Conservation (phyloP, 2,329 filamentous ascomycete genomes). For the Sphaceloma murrayae region DNA sequence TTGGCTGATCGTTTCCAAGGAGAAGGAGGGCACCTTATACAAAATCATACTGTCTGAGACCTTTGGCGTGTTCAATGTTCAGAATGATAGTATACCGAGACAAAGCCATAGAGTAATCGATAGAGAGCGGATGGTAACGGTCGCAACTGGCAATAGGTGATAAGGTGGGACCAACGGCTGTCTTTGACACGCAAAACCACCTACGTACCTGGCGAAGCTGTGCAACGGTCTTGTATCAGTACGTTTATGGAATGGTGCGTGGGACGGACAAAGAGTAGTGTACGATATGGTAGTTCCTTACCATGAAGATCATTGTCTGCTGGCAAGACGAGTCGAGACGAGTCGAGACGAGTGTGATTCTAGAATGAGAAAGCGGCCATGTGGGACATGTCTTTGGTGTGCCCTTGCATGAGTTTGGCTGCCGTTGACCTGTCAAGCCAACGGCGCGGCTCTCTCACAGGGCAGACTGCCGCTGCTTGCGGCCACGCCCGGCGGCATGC, state of each 20-base stretch:
- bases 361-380: background rate
- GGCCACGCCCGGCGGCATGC: conserved; percentile 3
- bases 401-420: conserved; percentile 4
- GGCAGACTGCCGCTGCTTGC: conserved; percentile 1
- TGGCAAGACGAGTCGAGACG: background rate
- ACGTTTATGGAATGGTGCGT: conserved; percentile 6
- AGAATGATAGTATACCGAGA: conserved; percentile 16
- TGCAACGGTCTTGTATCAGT: background rate
- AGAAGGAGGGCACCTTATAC: conserved; percentile 14
- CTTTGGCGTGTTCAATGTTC: background rate
- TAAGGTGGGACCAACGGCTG: conserved; percentile 14
- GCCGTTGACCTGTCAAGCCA: conserved; percentile 13
- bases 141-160: conserved; percentile 16
- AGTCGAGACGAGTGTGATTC: conserved; percentile 6
- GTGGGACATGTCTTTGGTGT: conserved; percentile 13
- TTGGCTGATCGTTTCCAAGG: conserved; percentile 13
- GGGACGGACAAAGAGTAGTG: conserved; percentile 10
- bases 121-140: conserved; percentile 14
- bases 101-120: conserved; percentile 17
- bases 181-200: conserved; percentile 16
- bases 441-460: conserved; percentile 10
- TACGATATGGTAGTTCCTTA: conserved; percentile 1
- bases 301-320: background rate
- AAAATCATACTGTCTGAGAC: conserved; percentile 11
- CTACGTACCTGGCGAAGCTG: conserved; percentile 12